These are phyloP conservation scores for Saccharomyces hybrid DNA, from an alignment of 1,139 yeast species.

Conservation along the genomic window DNA sequence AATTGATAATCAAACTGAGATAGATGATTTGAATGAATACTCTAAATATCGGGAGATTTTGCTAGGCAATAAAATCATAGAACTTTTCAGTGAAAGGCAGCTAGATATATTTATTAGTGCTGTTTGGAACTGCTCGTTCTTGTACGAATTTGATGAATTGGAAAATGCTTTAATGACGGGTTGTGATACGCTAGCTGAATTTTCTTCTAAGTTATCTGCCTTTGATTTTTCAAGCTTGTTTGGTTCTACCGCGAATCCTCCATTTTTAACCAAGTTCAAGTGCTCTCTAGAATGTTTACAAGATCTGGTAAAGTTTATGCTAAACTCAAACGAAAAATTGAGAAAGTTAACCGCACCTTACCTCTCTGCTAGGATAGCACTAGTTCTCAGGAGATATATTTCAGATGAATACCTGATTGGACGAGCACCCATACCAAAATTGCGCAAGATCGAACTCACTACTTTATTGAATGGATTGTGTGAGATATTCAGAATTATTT, in stretches of 20 bases:
- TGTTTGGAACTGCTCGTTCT: slow-evolving; percentile 43
- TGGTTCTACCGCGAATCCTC: slow-evolving; percentile 43
- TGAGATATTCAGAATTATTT: slow-evolving; percentile 22
- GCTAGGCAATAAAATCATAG: slow-evolving; percentile 34
- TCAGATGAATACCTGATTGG: slow-evolving; percentile 46
- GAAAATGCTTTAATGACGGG: slow-evolving; percentile 34
- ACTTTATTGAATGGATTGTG: slow-evolving; percentile 32
- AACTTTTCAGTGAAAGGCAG: slow-evolving; percentile 26
- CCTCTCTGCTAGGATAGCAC: slow-evolving; percentile 42
- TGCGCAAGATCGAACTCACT: slow-evolving; percentile 43
- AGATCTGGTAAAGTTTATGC: slow-evolving; percentile 36
- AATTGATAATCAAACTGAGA: slow-evolving; percentile 36
- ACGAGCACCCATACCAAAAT: slow-evolving; percentile 44
- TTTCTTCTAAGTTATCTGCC: slow-evolving; percentile 27
- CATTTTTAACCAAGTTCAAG: slow-evolving; percentile 32
- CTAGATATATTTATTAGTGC: slow-evolving; percentile 39
- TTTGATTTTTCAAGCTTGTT: slow-evolving; percentile 35
- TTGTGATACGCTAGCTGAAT: slow-evolving; percentile 27
- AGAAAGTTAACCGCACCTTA: slow-evolving; percentile 32
- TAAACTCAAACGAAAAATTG: slow-evolving; percentile 10
- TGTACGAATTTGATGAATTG: slow-evolving; percentile 42
- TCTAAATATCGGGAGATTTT: slow-evolving; percentile 37
- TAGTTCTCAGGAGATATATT: slow-evolving; percentile 44
- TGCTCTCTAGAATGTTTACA: slow-evolving; percentile 43
- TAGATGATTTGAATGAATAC: slow-evolving; percentile 44